These are phyloP conservation scores for Coniochaeta ligniaria DNA, from an alignment of 2,329 filamentous ascomycete genomes.

Conservation along the genomic window DNA sequence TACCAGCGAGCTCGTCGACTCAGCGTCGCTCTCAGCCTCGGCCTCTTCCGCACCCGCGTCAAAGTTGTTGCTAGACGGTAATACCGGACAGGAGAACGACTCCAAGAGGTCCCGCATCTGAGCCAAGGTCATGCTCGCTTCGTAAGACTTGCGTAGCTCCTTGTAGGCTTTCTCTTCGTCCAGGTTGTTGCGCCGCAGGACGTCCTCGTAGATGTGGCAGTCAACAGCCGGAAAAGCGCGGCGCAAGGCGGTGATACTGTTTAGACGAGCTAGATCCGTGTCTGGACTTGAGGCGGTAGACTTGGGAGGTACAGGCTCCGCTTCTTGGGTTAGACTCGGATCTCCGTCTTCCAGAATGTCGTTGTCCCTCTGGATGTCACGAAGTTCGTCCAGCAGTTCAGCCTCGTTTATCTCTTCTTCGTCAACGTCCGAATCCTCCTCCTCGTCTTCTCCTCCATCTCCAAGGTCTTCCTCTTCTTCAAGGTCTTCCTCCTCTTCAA, in stretches of 20 bases:
- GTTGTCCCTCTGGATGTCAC: conserved; percentile 9
- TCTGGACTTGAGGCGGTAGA: not conserved
- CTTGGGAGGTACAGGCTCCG: conserved; percentile 4
- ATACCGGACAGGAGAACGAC: not conserved
- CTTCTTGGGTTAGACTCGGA: conserved; percentile 9
- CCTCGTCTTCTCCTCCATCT: conserved; percentile 7
- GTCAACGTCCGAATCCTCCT: conserved; percentile 7
- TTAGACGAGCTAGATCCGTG: conserved; percentile 15
- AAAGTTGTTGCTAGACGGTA: not conserved
- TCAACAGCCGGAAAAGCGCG: conserved; percentile 35
- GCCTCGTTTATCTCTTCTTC: conserved; percentile 8
- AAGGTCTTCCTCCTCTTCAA: not conserved
- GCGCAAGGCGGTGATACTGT: conserved; percentile 28
- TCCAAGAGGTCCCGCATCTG: conserved; percentile 4
- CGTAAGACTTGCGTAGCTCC: conserved; percentile 22
- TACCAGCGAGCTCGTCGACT: conserved; percentile 17
- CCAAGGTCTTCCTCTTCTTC: conserved; percentile 6
- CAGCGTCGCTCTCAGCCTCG: conserved; percentile 18
- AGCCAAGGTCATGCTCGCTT: conserved; percentile 16
- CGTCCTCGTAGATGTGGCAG: conserved; percentile 24
- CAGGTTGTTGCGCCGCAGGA: conserved; percentile 23
- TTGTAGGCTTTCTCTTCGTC: conserved; percentile 30
- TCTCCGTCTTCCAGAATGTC: conserved; percentile 1
- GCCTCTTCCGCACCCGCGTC: conserved; percentile 7
- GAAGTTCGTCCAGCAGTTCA: conserved; percentile 13